Conservation (phyloP, 495 filamentous ascomycete species). For the Chaetomium tenue region DNA sequence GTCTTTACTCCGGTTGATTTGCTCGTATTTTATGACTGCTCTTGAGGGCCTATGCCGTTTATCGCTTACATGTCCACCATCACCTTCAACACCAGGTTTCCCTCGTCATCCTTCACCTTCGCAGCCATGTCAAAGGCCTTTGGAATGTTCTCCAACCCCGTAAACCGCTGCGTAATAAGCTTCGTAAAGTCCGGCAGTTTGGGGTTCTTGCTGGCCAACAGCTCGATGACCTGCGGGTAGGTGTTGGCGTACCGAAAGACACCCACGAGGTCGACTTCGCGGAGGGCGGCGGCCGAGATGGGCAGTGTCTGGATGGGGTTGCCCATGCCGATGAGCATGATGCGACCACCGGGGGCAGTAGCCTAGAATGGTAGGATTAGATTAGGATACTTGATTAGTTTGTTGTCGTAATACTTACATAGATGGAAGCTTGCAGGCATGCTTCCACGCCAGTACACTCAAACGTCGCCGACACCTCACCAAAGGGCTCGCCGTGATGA, state of each 20-base stretch:
- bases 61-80: constrained; percentile 47
- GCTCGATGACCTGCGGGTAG: constrained; percentile 71
- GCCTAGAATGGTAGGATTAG: constrained; percentile 38
- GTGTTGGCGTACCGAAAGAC: constrained; percentile 89
- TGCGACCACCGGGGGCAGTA: constrained; percentile 70
- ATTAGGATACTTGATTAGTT: not conserved
- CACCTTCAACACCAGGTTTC: constrained; percentile 55
- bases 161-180: constrained; percentile 70
- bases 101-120: constrained; percentile 52
- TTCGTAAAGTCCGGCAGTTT: constrained; percentile 57
- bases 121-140: constrained; percentile 54
- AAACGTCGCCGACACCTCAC: constrained; percentile 76
- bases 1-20: too few species aligned
- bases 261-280: constrained; percentile 90
- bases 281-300: constrained; percentile 76
- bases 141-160: constrained; percentile 46
- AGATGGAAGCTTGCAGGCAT: constrained; percentile 86
- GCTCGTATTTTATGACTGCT: too few species aligned
- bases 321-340: constrained; percentile 95
- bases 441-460: constrained; percentile 90
- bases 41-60: not conserved
- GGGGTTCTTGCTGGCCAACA: constrained; percentile 58
- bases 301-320: constrained; percentile 83
- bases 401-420: constrained; percentile 46
- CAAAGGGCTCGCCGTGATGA: constrained; percentile 35